Evolutionary conservation across 768 basidiomycete species (phyloP).

Genomic region (Cubamyces sp.): DNA sequence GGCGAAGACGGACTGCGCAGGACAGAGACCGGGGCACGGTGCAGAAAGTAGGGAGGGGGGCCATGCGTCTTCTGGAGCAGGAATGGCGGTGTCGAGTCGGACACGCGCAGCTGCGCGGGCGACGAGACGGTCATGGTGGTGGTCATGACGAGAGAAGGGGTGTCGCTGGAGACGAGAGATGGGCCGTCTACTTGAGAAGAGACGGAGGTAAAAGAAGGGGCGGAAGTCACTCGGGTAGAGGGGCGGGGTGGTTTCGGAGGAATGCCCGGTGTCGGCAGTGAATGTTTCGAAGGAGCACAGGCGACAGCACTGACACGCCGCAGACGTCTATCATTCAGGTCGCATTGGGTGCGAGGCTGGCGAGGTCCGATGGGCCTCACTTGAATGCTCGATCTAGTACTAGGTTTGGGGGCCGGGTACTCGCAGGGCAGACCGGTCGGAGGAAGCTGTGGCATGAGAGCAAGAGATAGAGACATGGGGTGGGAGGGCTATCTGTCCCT

Average conservation of each 20-base stretch:
- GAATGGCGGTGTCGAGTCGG: conserved; percentile 13
- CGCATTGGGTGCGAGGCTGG: conserved; percentile 14
- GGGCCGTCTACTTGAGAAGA: conserved; percentile 1
- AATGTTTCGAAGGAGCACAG: conserved; percentile 21
- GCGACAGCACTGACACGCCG: conserved; percentile 22
- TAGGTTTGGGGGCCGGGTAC: not conserved
- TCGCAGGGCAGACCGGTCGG: conserved; percentile 11
- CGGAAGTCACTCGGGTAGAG: conserved; percentile 5
- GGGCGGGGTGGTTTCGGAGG: conserved; percentile 19
- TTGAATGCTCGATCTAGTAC: conserved; percentile 7
- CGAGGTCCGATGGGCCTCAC: conserved; percentile 9
- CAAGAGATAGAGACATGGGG: conserved; percentile 7
- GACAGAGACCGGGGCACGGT: conserved; percentile 4
- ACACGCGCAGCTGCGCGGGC: conserved; percentile 2
- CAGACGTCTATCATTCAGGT: conserved; percentile 19
- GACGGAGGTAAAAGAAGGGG: conserved; percentile 18
- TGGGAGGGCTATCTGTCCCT: not conserved
- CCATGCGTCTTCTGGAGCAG: conserved; percentile 14
- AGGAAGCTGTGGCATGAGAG: conserved; percentile 13
- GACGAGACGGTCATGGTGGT: conserved; percentile 17
- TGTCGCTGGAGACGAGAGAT: not conserved
- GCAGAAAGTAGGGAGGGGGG: conserved; percentile 12
- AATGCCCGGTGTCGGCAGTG: conserved; percentile 14
- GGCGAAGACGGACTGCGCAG: conserved; percentile 2
- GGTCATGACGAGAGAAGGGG: conserved; percentile 18